Conservation (phyloP, 2,329 filamentous ascomycete genomes). For the Fusarium equiseti region DNA sequence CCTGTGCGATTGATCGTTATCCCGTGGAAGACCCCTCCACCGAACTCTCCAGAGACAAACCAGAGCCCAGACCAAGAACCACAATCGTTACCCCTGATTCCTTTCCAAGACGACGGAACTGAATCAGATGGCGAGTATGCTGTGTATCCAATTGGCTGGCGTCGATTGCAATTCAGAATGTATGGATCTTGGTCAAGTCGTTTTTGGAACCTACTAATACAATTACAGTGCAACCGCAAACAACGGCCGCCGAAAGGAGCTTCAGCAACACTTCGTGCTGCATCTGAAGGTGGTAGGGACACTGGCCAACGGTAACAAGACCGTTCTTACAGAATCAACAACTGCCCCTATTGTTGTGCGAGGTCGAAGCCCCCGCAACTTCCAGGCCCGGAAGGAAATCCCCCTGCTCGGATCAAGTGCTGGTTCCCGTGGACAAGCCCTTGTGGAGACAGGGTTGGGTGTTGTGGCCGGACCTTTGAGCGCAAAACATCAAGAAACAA, state of each 20-base stretch:
- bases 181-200: conserved; percentile 53
- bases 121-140: conserved; percentile 82
- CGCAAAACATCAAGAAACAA: conserved; percentile 67
- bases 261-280: conserved; percentile 95
- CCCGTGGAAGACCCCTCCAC: conserved; percentile 95
- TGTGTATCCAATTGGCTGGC: conserved; percentile 94
- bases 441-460: conserved; percentile 72
- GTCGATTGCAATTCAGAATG: conserved; percentile 90
- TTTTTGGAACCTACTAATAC: conserved; percentile 19
- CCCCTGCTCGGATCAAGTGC: conserved; percentile 83
- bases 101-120: conserved; percentile 70
- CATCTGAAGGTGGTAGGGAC: conserved; percentile 88
- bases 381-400: conserved; percentile 93
- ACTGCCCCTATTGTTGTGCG: conserved; percentile 95
- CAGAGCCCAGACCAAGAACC: conserved; percentile 85
- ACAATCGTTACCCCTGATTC: conserved; percentile 79
- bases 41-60: conserved; percentile 75
- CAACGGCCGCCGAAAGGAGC: conserved; percentile 92
- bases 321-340: conserved; percentile 83
- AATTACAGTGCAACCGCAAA: conserved; percentile 84
- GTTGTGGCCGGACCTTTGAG: conserved; percentile 69
- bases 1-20: conserved; percentile 94
- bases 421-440: conserved; percentile 80
- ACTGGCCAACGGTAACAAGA: conserved; percentile 83
- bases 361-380: conserved; percentile 92